Base-by-base conservation (phyloP, 164 flowering plant species). In the Echeveria elegans region DNA sequence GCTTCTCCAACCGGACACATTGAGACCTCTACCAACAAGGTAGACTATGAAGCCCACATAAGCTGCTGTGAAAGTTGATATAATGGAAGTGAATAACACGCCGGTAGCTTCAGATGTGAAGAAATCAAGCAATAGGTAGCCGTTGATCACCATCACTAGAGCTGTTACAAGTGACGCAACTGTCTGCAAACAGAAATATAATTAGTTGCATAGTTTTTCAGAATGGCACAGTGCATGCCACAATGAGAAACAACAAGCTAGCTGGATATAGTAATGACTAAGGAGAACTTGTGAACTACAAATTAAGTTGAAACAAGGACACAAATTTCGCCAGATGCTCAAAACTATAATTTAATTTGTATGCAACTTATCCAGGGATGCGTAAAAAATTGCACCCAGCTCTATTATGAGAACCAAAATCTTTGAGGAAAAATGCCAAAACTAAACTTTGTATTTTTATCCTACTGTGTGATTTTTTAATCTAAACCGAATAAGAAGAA, bases 61-160 rank as follows among this genome's bases (percentile, higher is more conserved):
- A 6, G 37, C 68, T 28, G 68, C 59, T 5, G 68, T 45, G 36
- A 50, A 32, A 21, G 36, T 66, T 36, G 53, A 66, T 36, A 45
- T 53, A 18, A 29, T 21, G 18, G 23, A 8, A 23, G 29, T 53
- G 29, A 66, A 47, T 53, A 66, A 34, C 10, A 18, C 1, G 26
- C 68, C 59, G 11, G 38, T 66, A 45, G 53, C 58, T 66, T 66
- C 68, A 28, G 68, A 47, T 53, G 53, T 18, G 15, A 66, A 45
- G 68, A 66, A 66, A 66, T 66, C 58, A 38, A 66, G 37, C 58
- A 66, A 29, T 12, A 66, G 68, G 23, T 66, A 66, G 28, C 68
- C 68, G 16, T 66, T 66, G 56, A 66, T 66, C 59, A 47, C 59
- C 68, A 66, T 66, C 53, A 66, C 68, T 19, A 66, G 68, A 9